Base-by-base conservation (phyloP, 2,329 filamentous ascomycete genomes). In the Bertia moriformis region DNA sequence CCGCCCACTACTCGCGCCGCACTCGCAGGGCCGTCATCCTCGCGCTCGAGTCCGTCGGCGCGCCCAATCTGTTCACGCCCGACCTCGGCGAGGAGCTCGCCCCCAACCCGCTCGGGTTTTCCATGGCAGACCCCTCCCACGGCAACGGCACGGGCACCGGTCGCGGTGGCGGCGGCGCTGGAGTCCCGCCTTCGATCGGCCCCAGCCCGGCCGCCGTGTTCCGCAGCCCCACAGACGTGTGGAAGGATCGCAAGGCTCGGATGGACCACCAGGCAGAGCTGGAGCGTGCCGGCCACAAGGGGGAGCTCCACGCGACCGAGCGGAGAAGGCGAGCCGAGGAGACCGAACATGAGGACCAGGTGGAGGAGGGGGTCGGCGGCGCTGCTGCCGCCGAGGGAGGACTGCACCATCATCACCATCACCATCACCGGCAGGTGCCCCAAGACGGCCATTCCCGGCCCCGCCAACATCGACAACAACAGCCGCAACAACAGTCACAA, bases 11-110 rank as follows among this genome's bases (percentile, higher is more conserved):
- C 70, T 44, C 63, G 65, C 4, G 60, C 61, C 51, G 79, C 95
- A 94, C 86, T 37, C 83, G 85, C 46, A 84, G 83, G 57, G 88
- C 91, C 27, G 87, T 98, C 55, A 79, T 93, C 50, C 95, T 83
- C 66, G 78, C 87, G 27, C 74, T 96, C 41, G 88, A 96, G 65
- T 86, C 85, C 29, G 71, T 96, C 48, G 81, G 88, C 48, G 73
- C 80, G 37, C 87, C 89, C 2, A 73, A 86, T 48, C 66, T 75
- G 38, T 93, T 96, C 60, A 93, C 87, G 5, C 71, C 83, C 18
- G 87, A 94, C 59, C 63, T 79, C 48, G 71, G 79, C 44, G 91
- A 98, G 67, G 84, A 94, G 65, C 82, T 83, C 71, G 84, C 88
- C 49, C 22, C 22, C 22, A 27, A 27, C n/a, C 22, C 22, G 7